Evolutionary conservation across 2,329 filamentous ascomycete genomes (phyloP).

Genomic region (Alternaria infectoria): DNA sequence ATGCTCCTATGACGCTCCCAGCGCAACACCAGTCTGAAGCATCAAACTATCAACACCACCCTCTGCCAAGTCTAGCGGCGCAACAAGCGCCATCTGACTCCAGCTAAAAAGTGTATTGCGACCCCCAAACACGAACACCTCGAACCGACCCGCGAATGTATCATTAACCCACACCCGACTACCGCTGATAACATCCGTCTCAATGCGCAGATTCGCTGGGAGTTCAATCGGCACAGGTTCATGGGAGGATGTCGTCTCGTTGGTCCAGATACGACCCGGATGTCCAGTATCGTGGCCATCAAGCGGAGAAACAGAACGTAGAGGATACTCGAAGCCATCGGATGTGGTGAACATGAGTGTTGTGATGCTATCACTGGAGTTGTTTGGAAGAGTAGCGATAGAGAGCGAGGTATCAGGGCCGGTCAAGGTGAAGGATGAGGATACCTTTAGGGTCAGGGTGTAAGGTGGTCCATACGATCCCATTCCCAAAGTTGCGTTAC

Average conservation of each 20-base stretch:
- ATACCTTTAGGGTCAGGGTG: slow-evolving; percentile 48
- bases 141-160: slow-evolving; percentile 58
- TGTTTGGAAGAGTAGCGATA: slow-evolving; percentile 29
- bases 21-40: slow-evolving; percentile 7
- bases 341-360: slow-evolving; percentile 52
- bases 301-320: slow-evolving; percentile 52
- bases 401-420: slow-evolving; percentile 54
- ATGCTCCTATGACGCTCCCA: neutral
- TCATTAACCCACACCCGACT: slow-evolving; percentile 58
- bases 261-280: slow-evolving; percentile 61
- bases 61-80: slow-evolving; percentile 51
- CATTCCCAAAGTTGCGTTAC: slow-evolving; percentile 30
- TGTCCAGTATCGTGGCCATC: slow-evolving; percentile 57
- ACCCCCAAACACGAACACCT: slow-evolving; percentile 62
- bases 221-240: slow-evolving; percentile 46
- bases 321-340: slow-evolving; percentile 53
- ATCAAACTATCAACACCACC: slow-evolving; percentile 35
- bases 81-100: slow-evolving; percentile 65
- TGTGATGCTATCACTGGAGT: slow-evolving; percentile 19
- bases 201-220: slow-evolving; percentile 50
- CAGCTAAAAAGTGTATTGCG: slow-evolving; percentile 60
- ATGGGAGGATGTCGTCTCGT: slow-evolving; percentile 56
- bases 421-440: slow-evolving; percentile 54
- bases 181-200: slow-evolving; percentile 55
- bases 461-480: slow-evolving; percentile 58